Evolutionary conservation across 495 filamentous ascomycete species (phyloP), one percentile per base, ranked within the genome.

Genomic region (Bombardia bombarda): DNA sequence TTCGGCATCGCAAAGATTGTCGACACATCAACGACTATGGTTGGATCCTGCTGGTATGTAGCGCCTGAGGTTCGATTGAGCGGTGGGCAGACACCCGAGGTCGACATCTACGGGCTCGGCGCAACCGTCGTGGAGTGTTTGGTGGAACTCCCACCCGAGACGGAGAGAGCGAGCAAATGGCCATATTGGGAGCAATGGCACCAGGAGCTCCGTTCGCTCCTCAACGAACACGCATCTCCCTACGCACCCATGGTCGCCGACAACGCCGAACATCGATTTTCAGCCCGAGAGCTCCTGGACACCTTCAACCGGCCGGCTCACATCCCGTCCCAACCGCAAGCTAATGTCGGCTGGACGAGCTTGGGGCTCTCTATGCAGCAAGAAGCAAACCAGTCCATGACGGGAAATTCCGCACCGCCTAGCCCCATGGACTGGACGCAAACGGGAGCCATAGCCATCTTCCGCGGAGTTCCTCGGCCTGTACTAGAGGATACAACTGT

Each of bases 1-100:
- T 50, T 53, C 17, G 51, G 51, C 14, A 50, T 53, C 28, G 47
- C 47, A 43, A 53, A 53, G 39, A 25, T 46, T 20, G 38, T 50
- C 38, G 47, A 47, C 31, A 46, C 37, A 2, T 36, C 42, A 42
- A 53, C 18, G 34, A 53, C 47, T 53, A 38, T 50, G 31, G 22
- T 49, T 28, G 41, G 41, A 38, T 45, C 46, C 17, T 16, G 2
- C 22, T 39, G 46, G 42, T 49, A 49, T 22, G 35, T 36, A 28
- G 46, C 35, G 26, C 46, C 46, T 26, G 45, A 48, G 35, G 39
- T 33, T 14, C 32, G 32, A 21, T 13, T 18, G 23, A 38, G 38
- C 39, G 23, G 30, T 13, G 32, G 38, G 45, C 40, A 48, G 40
- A 48, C 39, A 40, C 39, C 45, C 12, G 43, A 48, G 31, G 34